Evolutionary conservation across 805 yeast genomes (phyloP).

Genomic region (Monosporozyma aquatica): DNA sequence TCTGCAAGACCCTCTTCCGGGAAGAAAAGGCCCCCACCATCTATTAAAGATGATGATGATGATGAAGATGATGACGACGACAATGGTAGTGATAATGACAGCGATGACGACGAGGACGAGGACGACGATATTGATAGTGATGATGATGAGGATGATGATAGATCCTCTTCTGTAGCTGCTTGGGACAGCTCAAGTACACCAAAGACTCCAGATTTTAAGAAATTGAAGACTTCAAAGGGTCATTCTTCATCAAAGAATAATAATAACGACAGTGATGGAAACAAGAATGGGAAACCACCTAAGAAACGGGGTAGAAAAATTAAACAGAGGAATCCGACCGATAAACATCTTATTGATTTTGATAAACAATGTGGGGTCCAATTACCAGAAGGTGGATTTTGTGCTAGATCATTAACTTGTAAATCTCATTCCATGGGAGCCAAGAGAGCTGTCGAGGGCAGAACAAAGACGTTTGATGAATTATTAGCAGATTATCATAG

Average conservation of each 20-base stretch:
- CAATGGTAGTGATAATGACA: not conserved
- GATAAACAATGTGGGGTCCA: conserved; percentile 95
- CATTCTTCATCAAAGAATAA: not conserved
- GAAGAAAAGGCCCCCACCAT: conserved; percentile 10
- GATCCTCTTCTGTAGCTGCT: not conserved
- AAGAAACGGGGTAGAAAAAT: conserved; percentile 34
- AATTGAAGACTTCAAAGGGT: conserved; percentile 6
- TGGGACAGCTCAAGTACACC: not conserved
- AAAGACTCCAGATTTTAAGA: conserved; percentile 2
- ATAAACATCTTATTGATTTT: conserved; percentile 66
- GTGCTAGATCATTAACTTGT: conserved; percentile 94
- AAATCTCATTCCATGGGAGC: conserved; percentile 99
- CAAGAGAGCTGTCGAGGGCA: conserved; percentile 86
- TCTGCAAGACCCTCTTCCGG: conserved; percentile 1
- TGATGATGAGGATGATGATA: not conserved
- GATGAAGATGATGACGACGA: not conserved
- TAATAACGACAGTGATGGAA: too few species aligned
- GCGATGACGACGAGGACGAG: not conserved
- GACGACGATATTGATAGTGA: not conserved
- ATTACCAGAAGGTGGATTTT: conserved; percentile 85
- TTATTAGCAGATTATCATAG: conserved; percentile 84
- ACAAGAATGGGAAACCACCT: too few species aligned
- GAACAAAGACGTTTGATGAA: conserved; percentile 87
- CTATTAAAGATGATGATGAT: conserved; percentile 1
- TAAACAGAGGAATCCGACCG: conserved; percentile 54